Percentiles rank a stretch among this genome's conserved stretches.
These are phyloP conservation scores for Ustilago hordei DNA, from an alignment of 1,284 basidiomycete species.

Conservation along the genomic window DNA sequence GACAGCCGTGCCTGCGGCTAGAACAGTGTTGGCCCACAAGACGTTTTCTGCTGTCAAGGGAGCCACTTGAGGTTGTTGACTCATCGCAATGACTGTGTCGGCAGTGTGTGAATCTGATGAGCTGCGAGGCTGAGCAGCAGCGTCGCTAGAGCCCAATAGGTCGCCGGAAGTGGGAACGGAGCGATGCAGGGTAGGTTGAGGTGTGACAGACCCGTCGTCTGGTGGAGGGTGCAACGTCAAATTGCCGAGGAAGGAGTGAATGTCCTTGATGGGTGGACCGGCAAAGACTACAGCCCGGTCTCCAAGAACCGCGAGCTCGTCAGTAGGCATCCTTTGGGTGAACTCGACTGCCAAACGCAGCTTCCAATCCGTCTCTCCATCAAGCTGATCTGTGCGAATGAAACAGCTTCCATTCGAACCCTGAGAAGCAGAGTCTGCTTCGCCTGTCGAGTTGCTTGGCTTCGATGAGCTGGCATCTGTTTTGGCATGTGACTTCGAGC, in stretches of 20 bases:
- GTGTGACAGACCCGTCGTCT: constrained; percentile 29
- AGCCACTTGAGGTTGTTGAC: constrained; percentile 60
- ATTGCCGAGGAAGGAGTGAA: constrained; percentile 93
- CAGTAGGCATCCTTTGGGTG: constrained; percentile 80
- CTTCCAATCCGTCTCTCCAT: constrained; percentile 99
- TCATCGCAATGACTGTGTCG: constrained; percentile 70
- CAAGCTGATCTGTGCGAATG: constrained; percentile 95
- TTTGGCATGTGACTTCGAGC: constrained; percentile 4
- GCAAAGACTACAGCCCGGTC: constrained; percentile 73
- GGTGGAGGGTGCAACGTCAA: constrained; percentile 78
- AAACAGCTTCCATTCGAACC: constrained; percentile 93
- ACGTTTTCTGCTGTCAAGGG: constrained; percentile 85
- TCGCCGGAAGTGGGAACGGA: constrained; percentile 71
- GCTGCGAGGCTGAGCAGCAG: constrained; percentile 22
- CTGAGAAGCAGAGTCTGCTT: constrained; percentile 12
- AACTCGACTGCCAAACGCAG: constrained; percentile 86
- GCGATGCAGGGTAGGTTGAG: constrained; percentile 24
- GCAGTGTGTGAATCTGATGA: constrained; percentile 32
- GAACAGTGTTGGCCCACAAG: constrained; percentile 96
- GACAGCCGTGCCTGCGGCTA: constrained; percentile 92
- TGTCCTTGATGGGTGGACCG: constrained; percentile 95
- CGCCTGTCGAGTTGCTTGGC: not conserved
- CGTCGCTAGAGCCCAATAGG: constrained; percentile 32
- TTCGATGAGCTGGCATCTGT: constrained; percentile 6
- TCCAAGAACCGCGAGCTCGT: constrained; percentile 76